Base-by-base conservation (phyloP, 2,329 filamentous ascomycete genomes). In the Phaeoacremonium minimum region DNA sequence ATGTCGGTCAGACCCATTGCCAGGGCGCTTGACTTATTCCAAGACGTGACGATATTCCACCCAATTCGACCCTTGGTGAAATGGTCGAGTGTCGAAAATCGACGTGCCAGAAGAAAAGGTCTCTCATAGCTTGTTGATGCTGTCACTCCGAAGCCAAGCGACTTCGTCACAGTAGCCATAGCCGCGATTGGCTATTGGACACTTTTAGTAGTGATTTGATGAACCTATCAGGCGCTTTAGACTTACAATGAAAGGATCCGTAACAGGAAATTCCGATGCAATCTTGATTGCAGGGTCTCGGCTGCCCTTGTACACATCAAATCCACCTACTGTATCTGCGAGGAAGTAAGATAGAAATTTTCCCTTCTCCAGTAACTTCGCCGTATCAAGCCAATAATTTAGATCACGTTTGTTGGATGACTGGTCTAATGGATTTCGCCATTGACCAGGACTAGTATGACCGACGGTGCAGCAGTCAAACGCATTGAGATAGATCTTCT, bases 241-340 rank as follows among this genome's bases (percentile, higher is more conserved):
- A 26, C 22, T 67, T 1, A 80, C 71, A 2, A 73, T 70, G 3
- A 86, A 51, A 0, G 82, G 83, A 51, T 86, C 82, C 17, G 84
- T 84, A 14, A 85, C 77, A 0, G 82, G 83, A 75, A 80, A 87
- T 56, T 86, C 81, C 0, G 80, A 76, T 0, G 79, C 82, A 0
- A 78, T 77, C 6, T 68, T 60, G 16, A 82, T 72, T 0, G 80
- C 77, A 1, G 80, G 73, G 3, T 75, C 69, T n/a, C 32, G 18
- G 15, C 30, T 34, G 15, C 35, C 18, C 32, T 37, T 34, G 33
- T 44, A 44, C 5, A 44, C 18, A 15, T 42, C 38, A 12, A 44
- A 44, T 28, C 41, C 41, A n/a, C 31, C 32, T 9, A 35, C 19
- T 15, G 22, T 35, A 30, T 42, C 38, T 14, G 38, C 41, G n/a